Percentiles rank a stretch among this genome's conserved stretches.
Evolutionary conservation across 2,329 filamentous ascomycete genomes (phyloP).

Genomic region (Aspergillus puulaauensis): DNA sequence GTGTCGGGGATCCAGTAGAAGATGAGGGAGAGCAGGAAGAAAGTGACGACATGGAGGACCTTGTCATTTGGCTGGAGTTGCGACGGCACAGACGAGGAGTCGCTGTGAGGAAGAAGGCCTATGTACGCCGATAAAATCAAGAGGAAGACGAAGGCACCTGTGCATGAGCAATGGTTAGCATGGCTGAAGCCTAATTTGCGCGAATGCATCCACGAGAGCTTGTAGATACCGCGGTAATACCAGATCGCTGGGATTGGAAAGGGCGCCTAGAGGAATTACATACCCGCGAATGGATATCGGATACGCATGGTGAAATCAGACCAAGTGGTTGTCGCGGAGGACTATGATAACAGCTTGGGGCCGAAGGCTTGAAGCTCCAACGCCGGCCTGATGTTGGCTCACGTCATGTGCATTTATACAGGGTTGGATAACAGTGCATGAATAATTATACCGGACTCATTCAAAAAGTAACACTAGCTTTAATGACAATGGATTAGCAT

Average conservation of each 20-base stretch:
- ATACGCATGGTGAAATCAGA: constrained; percentile 66
- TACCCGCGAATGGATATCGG: constrained; percentile 84
- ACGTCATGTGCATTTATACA: constrained; percentile 13
- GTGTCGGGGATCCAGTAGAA: constrained; percentile 99
- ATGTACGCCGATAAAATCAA: constrained; percentile 74
- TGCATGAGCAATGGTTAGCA: constrained; percentile 4
- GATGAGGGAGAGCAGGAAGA: constrained; percentile 77
- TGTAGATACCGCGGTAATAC: neutral
- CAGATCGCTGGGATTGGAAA: neutral
- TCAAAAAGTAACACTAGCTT: constrained; percentile 3
- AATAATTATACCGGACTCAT: constrained; percentile 3
- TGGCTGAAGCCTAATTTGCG: neutral
- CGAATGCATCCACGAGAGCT: neutral
- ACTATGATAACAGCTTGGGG: constrained; percentile 11
- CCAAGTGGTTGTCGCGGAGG: neutral
- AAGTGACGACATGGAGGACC: constrained; percentile 78
- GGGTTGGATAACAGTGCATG: neutral
- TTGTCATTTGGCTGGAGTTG: constrained; percentile 78
- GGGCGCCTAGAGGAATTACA: constrained; percentile 6
- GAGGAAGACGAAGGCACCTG: constrained; percentile 67
- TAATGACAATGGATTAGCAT: constrained; percentile 1
- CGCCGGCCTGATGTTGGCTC: constrained; percentile 2
- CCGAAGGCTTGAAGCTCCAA: neutral
- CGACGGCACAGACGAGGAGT: constrained; percentile 39
- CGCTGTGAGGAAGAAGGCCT: constrained; percentile 64